phyloP scores from a whole-genome alignment of 108 stramenopile genomes.

The Skeletonema potamos region DNA sequence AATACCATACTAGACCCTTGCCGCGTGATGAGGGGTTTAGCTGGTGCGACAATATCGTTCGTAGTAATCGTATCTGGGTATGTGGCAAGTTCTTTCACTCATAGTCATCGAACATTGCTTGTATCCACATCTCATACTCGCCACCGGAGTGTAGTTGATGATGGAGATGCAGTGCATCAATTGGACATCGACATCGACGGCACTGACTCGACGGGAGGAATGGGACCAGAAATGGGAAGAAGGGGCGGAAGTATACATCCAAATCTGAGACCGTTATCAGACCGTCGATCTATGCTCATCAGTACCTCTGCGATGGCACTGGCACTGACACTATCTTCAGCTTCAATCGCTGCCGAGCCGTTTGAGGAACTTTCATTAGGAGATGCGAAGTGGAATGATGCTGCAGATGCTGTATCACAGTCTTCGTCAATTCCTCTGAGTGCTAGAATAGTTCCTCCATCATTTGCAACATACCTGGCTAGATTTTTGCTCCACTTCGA shows the following conservation, averaged over 20 bases:
- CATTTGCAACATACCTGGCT: conserved; percentile 69
- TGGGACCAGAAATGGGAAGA: too few species aligned
- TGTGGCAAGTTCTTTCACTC: not conserved
- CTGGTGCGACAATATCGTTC: not conserved
- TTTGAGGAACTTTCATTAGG: conserved; percentile 46
- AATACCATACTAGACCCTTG: too few species aligned
- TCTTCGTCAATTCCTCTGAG: conserved; percentile 13
- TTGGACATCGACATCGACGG: not conserved
- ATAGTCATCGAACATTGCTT: not conserved
- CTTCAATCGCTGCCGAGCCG: conserved; percentile 8
- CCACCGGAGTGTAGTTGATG: not conserved
- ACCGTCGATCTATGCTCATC: not conserved
- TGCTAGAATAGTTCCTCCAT: conserved; percentile 47
- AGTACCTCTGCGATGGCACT: conserved; percentile 1
- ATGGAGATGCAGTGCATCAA: not conserved
- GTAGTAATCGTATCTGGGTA: not conserved
- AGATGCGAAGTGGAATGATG: conserved; percentile 39
- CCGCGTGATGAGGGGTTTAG: not conserved
- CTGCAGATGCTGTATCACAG: conserved; percentile 8
- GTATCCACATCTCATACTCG: not conserved
- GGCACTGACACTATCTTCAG: conserved; percentile 1
- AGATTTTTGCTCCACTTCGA: conserved; percentile 79
- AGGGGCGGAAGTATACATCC: not conserved
- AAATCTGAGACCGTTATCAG: not conserved
- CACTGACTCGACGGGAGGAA: not conserved